These are phyloP conservation scores for Pugionium cornutum DNA, from an alignment of 345 rosid species.

Conservation along the genomic window DNA sequence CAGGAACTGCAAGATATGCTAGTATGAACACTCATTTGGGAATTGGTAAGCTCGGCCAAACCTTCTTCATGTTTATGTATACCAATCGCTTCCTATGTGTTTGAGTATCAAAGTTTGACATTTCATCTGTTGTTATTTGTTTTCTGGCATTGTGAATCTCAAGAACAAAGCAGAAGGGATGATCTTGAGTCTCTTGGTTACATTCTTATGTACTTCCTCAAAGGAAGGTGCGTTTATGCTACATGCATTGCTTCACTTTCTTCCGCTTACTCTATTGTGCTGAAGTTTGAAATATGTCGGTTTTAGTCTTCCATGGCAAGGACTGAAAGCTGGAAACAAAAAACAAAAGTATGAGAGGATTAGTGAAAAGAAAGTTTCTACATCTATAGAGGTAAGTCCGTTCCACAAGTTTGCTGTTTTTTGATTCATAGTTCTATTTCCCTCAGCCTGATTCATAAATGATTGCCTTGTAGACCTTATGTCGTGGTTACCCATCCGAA, in stretches of 20 bases:
- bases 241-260: neutral
- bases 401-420: constrained; percentile 14
- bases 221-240: constrained; percentile 52
- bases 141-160: constrained; percentile 16
- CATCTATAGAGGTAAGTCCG: constrained; percentile 43
- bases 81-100: neutral
- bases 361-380: constrained; percentile 48
- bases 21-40: constrained; percentile 67
- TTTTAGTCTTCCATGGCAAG: no score
- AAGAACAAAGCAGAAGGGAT: constrained; percentile 89
- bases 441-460: no score
- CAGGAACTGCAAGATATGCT: constrained; percentile 72
- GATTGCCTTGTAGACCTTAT: constrained; percentile 30
- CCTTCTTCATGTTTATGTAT: constrained; percentile 1
- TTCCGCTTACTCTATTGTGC: neutral
- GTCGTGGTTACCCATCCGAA: constrained; percentile 52
- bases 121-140: constrained; percentile 14
- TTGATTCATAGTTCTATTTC: neutral
- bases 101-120: constrained; percentile 19
- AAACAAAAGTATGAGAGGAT: constrained; percentile 51
- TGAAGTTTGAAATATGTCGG: constrained; percentile 18
- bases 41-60: constrained; percentile 42
- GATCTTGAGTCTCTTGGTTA: constrained; percentile 89
- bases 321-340: constrained; percentile 47
- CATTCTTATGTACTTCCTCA: no score